phyloP scores from a whole-genome alignment of 257 asterid species.

The Anisodus acutangulus region DNA sequence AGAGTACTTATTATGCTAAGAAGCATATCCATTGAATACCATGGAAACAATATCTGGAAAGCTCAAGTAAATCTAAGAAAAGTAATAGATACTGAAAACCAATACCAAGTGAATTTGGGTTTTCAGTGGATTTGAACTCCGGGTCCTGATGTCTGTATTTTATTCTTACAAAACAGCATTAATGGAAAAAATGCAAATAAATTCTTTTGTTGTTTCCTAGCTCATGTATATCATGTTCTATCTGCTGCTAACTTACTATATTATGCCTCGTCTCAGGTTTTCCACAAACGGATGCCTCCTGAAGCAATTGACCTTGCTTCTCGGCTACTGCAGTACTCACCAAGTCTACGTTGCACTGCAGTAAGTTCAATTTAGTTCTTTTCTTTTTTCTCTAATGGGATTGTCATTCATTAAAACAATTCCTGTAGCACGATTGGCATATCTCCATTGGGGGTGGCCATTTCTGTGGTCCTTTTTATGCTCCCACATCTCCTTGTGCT shows the following conservation, averaged over 20 bases:
- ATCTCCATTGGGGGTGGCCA: background rate
- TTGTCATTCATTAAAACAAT: background rate
- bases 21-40: background rate
- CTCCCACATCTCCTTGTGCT: background rate
- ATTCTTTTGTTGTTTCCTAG: background rate
- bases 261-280: slow-evolving; percentile 56
- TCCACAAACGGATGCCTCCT: slow-evolving; percentile 94
- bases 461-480: background rate
- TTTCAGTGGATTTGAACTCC: slow-evolving; percentile 10
- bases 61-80: background rate
- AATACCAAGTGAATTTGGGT: background rate
- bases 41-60: background rate
- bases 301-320: slow-evolving; percentile 98
- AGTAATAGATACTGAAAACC: background rate
- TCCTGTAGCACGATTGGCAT: background rate
- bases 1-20: background rate
- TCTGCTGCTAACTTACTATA: background rate
- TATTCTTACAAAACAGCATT: background rate
- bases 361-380: slow-evolving; percentile 56
- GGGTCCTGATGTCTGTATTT: background rate
- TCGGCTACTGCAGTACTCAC: slow-evolving; percentile 91
- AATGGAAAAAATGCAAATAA: background rate
- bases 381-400: background rate
- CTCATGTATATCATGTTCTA: background rate
- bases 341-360: slow-evolving; percentile 94